Evolutionary conservation across 768 basidiomycete species (phyloP).

Genomic region (Auriscalpium microsporum): DNA sequence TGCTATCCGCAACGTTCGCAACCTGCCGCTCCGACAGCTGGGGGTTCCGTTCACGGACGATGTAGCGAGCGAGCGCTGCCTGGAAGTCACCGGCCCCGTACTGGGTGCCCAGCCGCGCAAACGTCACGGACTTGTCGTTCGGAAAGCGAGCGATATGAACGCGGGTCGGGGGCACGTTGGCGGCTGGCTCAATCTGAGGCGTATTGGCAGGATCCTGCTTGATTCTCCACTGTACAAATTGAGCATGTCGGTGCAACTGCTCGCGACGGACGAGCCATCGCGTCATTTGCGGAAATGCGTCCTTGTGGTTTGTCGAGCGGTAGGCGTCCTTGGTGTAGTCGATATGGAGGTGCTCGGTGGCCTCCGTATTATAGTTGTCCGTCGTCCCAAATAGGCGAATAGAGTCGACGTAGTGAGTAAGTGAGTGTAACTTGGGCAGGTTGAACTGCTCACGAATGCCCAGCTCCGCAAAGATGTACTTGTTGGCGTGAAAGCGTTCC

Average conservation of each 20-base stretch:
- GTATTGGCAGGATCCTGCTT: neutral
- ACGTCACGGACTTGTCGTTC: neutral
- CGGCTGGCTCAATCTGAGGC: neutral
- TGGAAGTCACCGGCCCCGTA: neutral
- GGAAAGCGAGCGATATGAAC: neutral
- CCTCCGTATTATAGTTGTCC: slow-evolving; percentile 5
- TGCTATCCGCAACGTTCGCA: neutral
- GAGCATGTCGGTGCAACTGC: neutral
- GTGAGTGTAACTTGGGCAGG: slow-evolving; percentile 3
- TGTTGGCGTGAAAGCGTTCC: slow-evolving; percentile 28
- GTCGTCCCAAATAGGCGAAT: slow-evolving; percentile 4
- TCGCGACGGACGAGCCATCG: neutral
- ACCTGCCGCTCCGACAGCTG: neutral
- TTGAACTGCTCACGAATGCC: slow-evolving; percentile 24
- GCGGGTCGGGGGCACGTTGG: neutral
- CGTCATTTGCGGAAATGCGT: neutral
- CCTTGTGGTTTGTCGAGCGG: neutral
- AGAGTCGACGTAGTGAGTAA: neutral
- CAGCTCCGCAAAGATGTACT: slow-evolving; percentile 27
- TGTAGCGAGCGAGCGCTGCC: neutral
- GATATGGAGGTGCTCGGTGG: slow-evolving; percentile 10
- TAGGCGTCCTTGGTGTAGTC: slow-evolving; percentile 1
- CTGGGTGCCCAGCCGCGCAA: neutral
- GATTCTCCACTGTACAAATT: neutral
- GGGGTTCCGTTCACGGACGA: neutral